Evolutionary conservation across 768 basidiomycete genomes (phyloP).

Genomic region (Xerocomellus intermedius): DNA sequence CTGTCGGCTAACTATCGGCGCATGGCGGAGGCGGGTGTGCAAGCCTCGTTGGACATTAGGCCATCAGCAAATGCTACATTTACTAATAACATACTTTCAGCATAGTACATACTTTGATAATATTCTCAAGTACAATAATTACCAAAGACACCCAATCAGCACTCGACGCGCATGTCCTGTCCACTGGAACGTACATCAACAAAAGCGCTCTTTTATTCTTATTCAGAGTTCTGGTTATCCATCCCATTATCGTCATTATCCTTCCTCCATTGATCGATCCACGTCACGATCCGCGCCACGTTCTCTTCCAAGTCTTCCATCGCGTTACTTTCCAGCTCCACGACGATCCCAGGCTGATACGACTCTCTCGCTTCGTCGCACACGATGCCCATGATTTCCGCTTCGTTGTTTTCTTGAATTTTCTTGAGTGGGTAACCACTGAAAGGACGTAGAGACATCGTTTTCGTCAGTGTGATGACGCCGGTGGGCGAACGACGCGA

Average conservation of each 20-base stretch:
- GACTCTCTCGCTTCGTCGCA: slow-evolving; percentile 85
- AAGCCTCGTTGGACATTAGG: neutral
- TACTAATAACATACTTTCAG: too few relatives aligned
- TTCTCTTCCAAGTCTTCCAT: slow-evolving; percentile 84
- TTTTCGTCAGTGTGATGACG: neutral
- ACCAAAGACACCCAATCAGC: neutral
- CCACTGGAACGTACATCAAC: neutral
- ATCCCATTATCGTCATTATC: slow-evolving; percentile 16
- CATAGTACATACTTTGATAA: too few relatives aligned
- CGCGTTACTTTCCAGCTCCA: slow-evolving; percentile 76
- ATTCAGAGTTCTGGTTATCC: neutral
- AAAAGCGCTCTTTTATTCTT: neutral
- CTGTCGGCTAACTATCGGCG: neutral
- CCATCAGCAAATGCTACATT: too few relatives aligned
- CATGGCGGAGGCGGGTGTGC: slow-evolving; percentile 11
- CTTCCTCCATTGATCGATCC: slow-evolving; percentile 76
- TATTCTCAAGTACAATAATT: too few relatives aligned
- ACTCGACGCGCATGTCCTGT: neutral
- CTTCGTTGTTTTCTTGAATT: slow-evolving; percentile 97
- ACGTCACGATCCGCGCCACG: slow-evolving; percentile 80
- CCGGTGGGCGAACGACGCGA: neutral
- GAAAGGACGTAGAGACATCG: neutral
- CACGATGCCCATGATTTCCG: slow-evolving; percentile 96
- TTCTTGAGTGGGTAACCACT: slow-evolving; percentile 90
- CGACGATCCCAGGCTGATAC: slow-evolving; percentile 82